A percentile compares a stretch with the other conserved stretches of the same genome.
These are phyloP conservation scores for Thelonectria discophora DNA, from an alignment of 2,329 filamentous ascomycete species.

Conservation along the genomic window DNA sequence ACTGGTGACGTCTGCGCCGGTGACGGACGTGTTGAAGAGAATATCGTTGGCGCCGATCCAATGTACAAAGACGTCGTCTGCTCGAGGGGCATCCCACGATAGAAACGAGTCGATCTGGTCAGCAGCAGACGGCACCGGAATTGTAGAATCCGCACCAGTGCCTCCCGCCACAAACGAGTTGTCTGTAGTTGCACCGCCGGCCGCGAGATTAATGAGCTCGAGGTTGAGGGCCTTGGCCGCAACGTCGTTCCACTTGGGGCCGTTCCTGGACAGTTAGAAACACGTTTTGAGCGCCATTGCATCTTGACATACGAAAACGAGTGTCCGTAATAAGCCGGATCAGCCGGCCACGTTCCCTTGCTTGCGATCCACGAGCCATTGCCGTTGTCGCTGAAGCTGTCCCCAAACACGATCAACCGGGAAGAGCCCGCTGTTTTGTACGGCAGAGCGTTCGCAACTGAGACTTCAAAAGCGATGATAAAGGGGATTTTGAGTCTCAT, in stretches of 20 bases:
- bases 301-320: background rate
- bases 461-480: too few species aligned
- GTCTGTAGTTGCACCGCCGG: background rate
- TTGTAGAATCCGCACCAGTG: background rate
- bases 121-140: background rate
- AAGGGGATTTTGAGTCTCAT: too few species aligned
- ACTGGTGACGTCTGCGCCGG: background rate
- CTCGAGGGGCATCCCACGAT: background rate
- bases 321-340: constrained; percentile 29
- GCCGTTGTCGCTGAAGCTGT: constrained; percentile 33
- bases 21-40: background rate
- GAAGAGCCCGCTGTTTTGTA: background rate
- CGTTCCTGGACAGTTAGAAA: background rate
- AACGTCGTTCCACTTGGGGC: background rate
- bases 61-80: background rate
- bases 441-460: too few species aligned
- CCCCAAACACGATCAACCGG: constrained; percentile 29
- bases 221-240: background rate
- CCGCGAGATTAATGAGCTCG: background rate
- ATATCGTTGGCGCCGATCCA: background rate
- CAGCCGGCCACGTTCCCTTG: constrained; percentile 30
- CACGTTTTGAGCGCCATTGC: background rate
- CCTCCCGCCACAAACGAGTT: background rate
- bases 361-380: constrained; percentile 32
- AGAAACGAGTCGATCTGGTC: background rate